Evolutionary conservation across 306 rosid genomes (phyloP).

Genomic region (Quercus berberidifolia): DNA sequence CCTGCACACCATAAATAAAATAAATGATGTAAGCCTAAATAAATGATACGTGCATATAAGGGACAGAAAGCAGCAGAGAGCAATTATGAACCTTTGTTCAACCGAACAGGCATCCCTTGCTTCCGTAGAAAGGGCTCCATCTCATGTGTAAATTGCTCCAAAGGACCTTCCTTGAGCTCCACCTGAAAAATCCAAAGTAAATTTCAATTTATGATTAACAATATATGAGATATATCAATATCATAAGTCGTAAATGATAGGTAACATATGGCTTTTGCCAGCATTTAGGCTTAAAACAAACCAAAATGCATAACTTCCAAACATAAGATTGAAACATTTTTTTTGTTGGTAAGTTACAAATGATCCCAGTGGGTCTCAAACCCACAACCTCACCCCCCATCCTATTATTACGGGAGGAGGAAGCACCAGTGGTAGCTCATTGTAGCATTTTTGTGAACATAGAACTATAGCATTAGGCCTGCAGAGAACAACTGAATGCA

Average conservation of each 20-base stretch:
- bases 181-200: conserved; percentile 44
- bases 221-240: not conserved
- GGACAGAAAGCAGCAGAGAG: not conserved
- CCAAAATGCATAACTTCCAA: not conserved
- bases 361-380: too few relatives aligned
- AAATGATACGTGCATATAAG: not conserved
- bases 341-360: too few relatives aligned
- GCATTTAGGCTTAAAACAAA: not conserved
- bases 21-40: not conserved
- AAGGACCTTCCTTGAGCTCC: conserved; percentile 90
- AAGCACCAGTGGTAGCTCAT: too few relatives aligned
- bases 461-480: not conserved
- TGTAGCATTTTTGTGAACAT: too few relatives aligned
- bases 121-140: conserved; percentile 96
- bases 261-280: not conserved
- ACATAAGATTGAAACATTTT: not conserved
- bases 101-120: conserved; percentile 96
- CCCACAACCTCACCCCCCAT: too few relatives aligned
- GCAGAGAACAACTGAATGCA: not conserved
- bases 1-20: conserved; percentile 45
- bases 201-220: not conserved
- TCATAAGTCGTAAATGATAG: not conserved
- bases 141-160: conserved; percentile 90
- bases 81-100: conserved; percentile 66
- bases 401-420: too few relatives aligned